Conservation (phyloP, 352 stramenopile genomes). For the Phytophthora citrophthora region DNA sequence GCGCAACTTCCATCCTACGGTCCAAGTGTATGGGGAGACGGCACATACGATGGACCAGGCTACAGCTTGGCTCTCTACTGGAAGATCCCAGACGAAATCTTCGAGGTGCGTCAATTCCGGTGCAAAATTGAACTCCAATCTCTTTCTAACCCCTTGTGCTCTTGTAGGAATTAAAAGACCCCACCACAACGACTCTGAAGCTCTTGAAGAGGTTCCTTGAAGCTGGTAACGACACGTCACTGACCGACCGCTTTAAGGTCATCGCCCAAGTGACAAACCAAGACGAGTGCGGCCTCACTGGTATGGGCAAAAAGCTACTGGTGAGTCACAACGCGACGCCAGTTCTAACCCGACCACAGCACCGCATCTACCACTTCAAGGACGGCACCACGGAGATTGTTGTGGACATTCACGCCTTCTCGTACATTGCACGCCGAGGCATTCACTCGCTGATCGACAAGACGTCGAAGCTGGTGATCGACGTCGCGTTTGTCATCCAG, state of each 20-base stretch:
- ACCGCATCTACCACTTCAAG: slow-evolving; percentile 83
- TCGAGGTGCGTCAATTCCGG: slow-evolving; percentile 42
- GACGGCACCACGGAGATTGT: slow-evolving; percentile 76
- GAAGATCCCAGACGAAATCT: slow-evolving; percentile 71
- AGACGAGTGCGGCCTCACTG: slow-evolving; percentile 80
- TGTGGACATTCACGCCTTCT: slow-evolving; percentile 85
- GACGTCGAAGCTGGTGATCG: slow-evolving; percentile 81
- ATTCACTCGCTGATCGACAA: slow-evolving; percentile 85
- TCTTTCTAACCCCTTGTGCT: neutral
- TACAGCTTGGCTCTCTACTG: slow-evolving; percentile 85
- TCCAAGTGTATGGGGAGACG: slow-evolving; percentile 77
- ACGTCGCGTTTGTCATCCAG: slow-evolving; percentile 88
- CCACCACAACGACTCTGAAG: slow-evolving; percentile 57
- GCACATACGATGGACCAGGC: slow-evolving; percentile 65
- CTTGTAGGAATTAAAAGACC: slow-evolving; percentile 62
- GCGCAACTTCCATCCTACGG: slow-evolving; percentile 79
- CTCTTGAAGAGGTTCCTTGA: slow-evolving; percentile 80
- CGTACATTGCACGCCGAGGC: slow-evolving; percentile 80
- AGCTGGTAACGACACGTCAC: slow-evolving; percentile 60
- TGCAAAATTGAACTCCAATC: neutral
- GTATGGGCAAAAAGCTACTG: slow-evolving; percentile 80
- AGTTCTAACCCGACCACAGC: slow-evolving; percentile 83
- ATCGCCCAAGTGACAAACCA: slow-evolving; percentile 88
- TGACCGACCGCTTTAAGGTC: slow-evolving; percentile 88
- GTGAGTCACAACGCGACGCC: slow-evolving; percentile 83